These are phyloP conservation scores for Alternaria sp. DNA, from an alignment of 2,329 filamentous ascomycete species.

Conservation along the genomic window DNA sequence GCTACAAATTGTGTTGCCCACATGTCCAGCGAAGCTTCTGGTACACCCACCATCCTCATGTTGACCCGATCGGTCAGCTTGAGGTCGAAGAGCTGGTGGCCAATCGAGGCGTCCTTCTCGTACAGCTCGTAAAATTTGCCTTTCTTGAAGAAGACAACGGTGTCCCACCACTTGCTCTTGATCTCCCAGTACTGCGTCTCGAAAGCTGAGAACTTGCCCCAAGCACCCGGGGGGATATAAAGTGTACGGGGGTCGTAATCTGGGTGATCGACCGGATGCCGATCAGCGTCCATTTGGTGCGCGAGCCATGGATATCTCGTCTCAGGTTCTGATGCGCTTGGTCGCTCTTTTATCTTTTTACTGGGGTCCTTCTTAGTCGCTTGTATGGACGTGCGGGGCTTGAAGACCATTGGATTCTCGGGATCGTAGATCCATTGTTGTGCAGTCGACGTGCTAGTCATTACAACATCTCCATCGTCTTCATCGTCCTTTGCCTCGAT, in stretches of 20 bases:
- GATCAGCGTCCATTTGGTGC: conserved; percentile 83
- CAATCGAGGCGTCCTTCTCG: conserved; percentile 95
- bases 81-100: conserved; percentile 94
- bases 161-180: conserved; percentile 97
- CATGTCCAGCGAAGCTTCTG: conserved; percentile 91
- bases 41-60: conserved; percentile 99
- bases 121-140: conserved; percentile 99
- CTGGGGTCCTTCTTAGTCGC: conserved; percentile 44
- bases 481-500: conserved; percentile 54
- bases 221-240: conserved; percentile 85
- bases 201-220: conserved; percentile 86
- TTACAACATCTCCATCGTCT: conserved; percentile 65
- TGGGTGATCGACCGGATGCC: conserved; percentile 77
- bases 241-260: conserved; percentile 92
- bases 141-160: conserved; percentile 99
- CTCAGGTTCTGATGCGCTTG: conserved; percentile 82
- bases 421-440: conserved; percentile 83
- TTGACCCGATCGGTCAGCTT: conserved; percentile 98
- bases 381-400: conserved; percentile 54
- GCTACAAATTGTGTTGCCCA: conserved; percentile 99
- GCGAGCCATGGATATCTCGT: conserved; percentile 91
- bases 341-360: conserved; percentile 65
- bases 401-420: conserved; percentile 62
- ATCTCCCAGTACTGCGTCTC: conserved; percentile 99
- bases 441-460: conserved; percentile 73